Base-by-base conservation (phyloP, 129 eudicot genomes). In the Flaveria ramosissima region DNA sequence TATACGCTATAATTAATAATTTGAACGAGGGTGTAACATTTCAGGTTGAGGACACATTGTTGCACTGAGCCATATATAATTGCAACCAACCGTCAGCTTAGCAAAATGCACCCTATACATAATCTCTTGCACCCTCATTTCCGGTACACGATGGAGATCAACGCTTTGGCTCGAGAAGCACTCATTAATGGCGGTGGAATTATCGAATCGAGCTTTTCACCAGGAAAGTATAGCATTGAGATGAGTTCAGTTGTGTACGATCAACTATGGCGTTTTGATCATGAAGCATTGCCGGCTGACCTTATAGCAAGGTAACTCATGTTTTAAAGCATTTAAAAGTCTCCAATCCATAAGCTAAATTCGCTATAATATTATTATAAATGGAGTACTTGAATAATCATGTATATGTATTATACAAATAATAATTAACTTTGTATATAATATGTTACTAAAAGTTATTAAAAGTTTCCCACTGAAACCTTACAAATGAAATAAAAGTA, bases 121-220 rank as follows among this genome's bases (percentile, higher is more conserved):
- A 80, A 87, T 55, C 81, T 92, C 15, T 39, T 92, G 15, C 83
- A 75, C 26, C 97, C 97, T 57, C 92, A 92, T 81, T 78, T 86
- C 11, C 89, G 96, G 10, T 92, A 84, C 88, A 92, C 95, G 1
- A 89, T 92, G 97, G 87, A 86, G 83, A 92, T 92, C 24, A 92
- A 92, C 57, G 89, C 91, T 24, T 68, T 89, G 70, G 92, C 92
- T 52, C 83, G 97, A 46, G 69, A 75, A 57, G 62, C 85, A 41
- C 90, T 92, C 42, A 80, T 92, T n/a, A 92, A 87, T 68, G 83
- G 65, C 0, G 61, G 50, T 61, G 96, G 96, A 2, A 68, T 84
- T 39, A 92, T 89, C 16, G 97, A 92, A 80, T 4, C 65, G 0
- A 0, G 77, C 8, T 89, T 92, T 45, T 32, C 92, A 43, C 90